Percentiles rank a stretch among this genome's conserved stretches.
phyloP scores from a whole-genome alignment of 140 eudicot genomes.

The Bidens hawaiensis region DNA sequence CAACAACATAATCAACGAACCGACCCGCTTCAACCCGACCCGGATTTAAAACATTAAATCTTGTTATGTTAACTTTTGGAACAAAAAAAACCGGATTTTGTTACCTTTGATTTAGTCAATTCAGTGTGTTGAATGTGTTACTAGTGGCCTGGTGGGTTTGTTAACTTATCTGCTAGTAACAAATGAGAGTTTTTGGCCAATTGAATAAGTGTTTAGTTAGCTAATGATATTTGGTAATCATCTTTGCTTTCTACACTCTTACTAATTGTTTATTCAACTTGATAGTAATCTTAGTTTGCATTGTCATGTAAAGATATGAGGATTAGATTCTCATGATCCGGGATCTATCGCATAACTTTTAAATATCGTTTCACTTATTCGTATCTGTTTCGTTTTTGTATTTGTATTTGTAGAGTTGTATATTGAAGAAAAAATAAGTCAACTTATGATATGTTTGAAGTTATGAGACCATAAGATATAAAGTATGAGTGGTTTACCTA shows the following conservation, averaged over 20 bases:
- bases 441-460: neutral
- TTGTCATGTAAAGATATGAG: constrained; percentile 13
- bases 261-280: constrained; percentile 17
- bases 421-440: neutral
- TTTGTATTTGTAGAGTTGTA: neutral
- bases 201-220: constrained; percentile 10
- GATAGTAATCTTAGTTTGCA: neutral
- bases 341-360: constrained; percentile 12
- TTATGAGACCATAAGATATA: neutral
- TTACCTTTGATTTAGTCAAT: neutral
- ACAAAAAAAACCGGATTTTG: neutral
- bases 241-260: constrained; percentile 2
- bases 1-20: neutral
- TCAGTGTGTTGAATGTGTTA: neutral
- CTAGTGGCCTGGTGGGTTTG: neutral
- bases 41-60: neutral
- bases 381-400: neutral
- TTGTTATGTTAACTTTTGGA: neutral
- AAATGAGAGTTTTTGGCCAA: constrained; percentile 21
- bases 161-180: constrained; percentile 20
- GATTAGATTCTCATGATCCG: constrained; percentile 20
- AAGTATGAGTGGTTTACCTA: too few relatives aligned
- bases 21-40: neutral
- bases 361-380: neutral
- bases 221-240: constrained; percentile 9